Conservation (phyloP, 495 filamentous ascomycete species). For the Daldinia decipiens region DNA sequence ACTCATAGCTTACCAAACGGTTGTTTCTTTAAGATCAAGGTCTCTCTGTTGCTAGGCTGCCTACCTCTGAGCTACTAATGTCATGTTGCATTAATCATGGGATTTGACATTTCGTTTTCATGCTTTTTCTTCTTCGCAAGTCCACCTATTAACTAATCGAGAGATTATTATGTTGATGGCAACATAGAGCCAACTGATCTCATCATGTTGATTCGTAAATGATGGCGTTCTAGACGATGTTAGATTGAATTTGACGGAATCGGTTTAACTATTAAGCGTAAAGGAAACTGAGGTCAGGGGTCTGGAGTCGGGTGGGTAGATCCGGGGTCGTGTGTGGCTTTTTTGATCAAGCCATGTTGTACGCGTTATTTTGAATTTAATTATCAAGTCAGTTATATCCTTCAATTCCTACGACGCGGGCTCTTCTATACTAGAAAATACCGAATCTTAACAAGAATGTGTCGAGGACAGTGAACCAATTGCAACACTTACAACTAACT, state of each 20-base stretch:
- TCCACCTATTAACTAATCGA: too few relatives aligned
- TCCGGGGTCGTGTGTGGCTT: background rate
- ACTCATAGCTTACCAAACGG: too few relatives aligned
- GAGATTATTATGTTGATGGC: background rate
- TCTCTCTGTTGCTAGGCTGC: too few relatives aligned
- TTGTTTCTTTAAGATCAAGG: too few relatives aligned
- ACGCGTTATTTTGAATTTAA: background rate
- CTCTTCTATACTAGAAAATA: background rate
- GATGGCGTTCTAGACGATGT: background rate
- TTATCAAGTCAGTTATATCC: background rate
- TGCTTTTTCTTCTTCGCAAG: too few relatives aligned
- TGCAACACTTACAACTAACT: background rate
- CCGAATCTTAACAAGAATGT: background rate
- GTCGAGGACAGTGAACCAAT: background rate
- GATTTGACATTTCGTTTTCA: too few relatives aligned
- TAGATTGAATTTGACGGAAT: background rate
- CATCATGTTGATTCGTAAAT: background rate
- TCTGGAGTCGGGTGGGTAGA: background rate
- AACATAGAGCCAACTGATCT: background rate
- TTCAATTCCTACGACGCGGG: background rate
- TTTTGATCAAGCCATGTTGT: background rate
- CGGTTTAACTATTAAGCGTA: slow-evolving; percentile 27
- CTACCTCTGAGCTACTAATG: too few relatives aligned
- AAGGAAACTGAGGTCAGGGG: background rate
- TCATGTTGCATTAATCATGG: too few relatives aligned